A percentile compares a stretch with the other conserved stretches of the same genome.
These are phyloP conservation scores for Physocladia obscura DNA, from an alignment of 192 early-diverging fungal genomes.

Conservation along the genomic window DNA sequence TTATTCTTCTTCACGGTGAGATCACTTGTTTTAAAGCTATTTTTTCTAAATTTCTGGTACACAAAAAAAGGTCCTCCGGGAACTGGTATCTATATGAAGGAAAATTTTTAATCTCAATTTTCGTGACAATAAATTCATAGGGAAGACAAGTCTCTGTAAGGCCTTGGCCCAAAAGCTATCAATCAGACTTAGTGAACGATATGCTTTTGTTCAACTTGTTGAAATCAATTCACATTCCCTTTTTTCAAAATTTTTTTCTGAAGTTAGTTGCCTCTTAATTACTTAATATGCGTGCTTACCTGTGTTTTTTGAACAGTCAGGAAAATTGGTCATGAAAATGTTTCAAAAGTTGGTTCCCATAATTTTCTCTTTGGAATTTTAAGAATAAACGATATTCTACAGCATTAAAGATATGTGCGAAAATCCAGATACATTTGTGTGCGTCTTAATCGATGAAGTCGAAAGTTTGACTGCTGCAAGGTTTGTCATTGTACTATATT, in stretches of 20 bases:
- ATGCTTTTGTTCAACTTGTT: conserved; percentile 53
- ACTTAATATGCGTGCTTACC: neutral
- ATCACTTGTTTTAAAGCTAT: neutral
- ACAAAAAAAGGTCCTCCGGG: conserved; percentile 55
- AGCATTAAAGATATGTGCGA: conserved; percentile 56
- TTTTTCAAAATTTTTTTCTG: conserved; percentile 77
- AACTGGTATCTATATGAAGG: neutral
- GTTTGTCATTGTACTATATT: conserved; percentile 9
- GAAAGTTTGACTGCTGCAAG: conserved; percentile 69
- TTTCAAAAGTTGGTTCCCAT: conserved; percentile 41
- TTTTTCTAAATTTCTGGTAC: neutral
- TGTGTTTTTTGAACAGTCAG: too few species aligned
- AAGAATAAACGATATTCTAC: neutral
- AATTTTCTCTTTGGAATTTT: neutral
- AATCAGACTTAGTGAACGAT: conserved; percentile 58
- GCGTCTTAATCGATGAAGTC: conserved; percentile 74
- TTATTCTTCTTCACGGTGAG: conserved; percentile 58
- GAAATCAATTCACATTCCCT: conserved; percentile 75
- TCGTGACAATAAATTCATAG: conserved; percentile 38
- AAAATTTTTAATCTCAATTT: neutral
- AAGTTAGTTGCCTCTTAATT: conserved; percentile 32
- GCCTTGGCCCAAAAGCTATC: conserved; percentile 65
- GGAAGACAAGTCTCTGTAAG: conserved; percentile 67
- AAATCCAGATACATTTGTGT: conserved; percentile 59
- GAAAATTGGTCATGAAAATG: conserved; percentile 66